Evolutionary conservation across 1,139 yeast genomes (phyloP).

Genomic region (Debaryomyces udenii): DNA sequence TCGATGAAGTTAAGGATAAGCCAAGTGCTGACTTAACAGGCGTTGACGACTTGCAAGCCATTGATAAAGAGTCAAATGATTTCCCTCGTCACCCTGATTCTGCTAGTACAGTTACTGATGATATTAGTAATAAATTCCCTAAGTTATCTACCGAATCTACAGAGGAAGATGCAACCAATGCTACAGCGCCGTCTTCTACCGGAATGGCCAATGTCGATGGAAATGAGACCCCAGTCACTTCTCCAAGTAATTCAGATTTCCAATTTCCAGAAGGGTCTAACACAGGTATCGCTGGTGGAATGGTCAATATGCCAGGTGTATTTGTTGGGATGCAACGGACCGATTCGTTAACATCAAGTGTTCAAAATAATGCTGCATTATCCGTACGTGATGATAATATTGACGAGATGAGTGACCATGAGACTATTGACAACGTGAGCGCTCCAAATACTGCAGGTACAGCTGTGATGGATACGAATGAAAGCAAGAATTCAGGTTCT

Average conservation of each 20-base stretch:
- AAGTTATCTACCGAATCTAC: constrained; percentile 20
- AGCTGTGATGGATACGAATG: constrained; percentile 7
- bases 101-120: constrained; percentile 14
- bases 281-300: constrained; percentile 42
- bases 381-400: constrained; percentile 79
- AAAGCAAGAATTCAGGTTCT: background rate
- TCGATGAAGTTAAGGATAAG: constrained; percentile 28
- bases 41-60: constrained; percentile 25
- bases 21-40: constrained; percentile 35
- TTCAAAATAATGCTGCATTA: constrained; percentile 87
- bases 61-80: constrained; percentile 10
- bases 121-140: constrained; percentile 21
- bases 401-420: constrained; percentile 63
- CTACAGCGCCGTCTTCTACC: constrained; percentile 41
- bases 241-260: constrained; percentile 57
- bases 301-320: constrained; percentile 53
- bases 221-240: constrained; percentile 57
- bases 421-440: constrained; percentile 47
- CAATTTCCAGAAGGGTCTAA: constrained; percentile 51
- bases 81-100: constrained; percentile 11
- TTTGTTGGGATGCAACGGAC: constrained; percentile 57
- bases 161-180: constrained; percentile 24
- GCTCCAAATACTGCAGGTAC: constrained; percentile 23
- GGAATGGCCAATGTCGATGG: constrained; percentile 36
- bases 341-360: constrained; percentile 85